Conservation (phyloP, 352 stramenopile genomes). For the Albugo candida region DNA sequence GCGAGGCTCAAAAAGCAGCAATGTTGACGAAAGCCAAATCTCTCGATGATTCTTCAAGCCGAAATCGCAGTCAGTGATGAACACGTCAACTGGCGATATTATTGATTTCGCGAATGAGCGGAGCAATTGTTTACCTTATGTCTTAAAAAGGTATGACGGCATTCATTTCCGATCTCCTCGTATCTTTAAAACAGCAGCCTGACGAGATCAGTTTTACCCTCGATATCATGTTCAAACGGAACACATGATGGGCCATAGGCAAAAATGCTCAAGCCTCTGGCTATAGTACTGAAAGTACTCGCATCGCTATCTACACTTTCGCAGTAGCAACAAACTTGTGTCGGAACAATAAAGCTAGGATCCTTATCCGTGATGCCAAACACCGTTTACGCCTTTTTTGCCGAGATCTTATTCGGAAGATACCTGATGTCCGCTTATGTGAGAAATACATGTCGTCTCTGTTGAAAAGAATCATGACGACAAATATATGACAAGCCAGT, state of each 20-base stretch:
- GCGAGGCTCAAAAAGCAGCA: too few species aligned
- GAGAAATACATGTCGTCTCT: conserved; percentile 59
- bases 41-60: conserved; percentile 76
- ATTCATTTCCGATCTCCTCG: conserved; percentile 50
- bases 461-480: conserved; percentile 57
- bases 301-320: conserved; percentile 67
- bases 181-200: conserved; percentile 33
- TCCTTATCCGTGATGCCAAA: conserved; percentile 69
- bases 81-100: conserved; percentile 56
- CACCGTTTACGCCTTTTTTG: conserved; percentile 60
- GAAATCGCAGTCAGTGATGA: conserved; percentile 46
- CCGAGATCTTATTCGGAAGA: conserved; percentile 66
- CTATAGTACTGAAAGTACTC: conserved; percentile 60
- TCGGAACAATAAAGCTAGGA: conserved; percentile 58
- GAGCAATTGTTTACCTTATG: conserved; percentile 58
- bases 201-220: conserved; percentile 52
- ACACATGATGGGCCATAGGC: conserved; percentile 56
- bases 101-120: conserved; percentile 38
- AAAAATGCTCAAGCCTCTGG: conserved; percentile 75
- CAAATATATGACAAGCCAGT: conserved; percentile 73
- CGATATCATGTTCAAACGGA: conserved; percentile 74
- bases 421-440: conserved; percentile 55
- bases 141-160: conserved; percentile 71
- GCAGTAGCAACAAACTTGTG: conserved; percentile 29
- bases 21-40: conserved; percentile 40